phyloP scores from a whole-genome alignment of 2,329 filamentous ascomycete species.

The Penicillium sp. region DNA sequence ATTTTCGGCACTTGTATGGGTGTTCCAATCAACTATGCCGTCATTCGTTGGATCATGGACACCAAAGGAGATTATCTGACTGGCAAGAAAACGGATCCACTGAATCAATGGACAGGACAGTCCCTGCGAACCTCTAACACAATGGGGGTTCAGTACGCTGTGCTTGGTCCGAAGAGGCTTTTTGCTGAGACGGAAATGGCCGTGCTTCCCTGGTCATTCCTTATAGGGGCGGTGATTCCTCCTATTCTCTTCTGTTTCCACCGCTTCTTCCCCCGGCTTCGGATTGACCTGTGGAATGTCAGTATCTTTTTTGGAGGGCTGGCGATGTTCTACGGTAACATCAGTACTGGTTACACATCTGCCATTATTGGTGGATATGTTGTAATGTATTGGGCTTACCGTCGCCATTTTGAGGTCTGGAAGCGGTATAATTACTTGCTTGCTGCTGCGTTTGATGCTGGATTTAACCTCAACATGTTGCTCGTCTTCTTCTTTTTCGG shows the following conservation, averaged over 20 bases:
- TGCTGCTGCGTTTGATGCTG: conserved; percentile 62
- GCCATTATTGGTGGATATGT: conserved; percentile 61
- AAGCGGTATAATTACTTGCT: conserved; percentile 62
- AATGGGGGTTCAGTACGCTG: conserved; percentile 60
- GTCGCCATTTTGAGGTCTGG: conserved; percentile 58
- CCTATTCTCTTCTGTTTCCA: conserved; percentile 52
- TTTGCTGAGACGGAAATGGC: conserved; percentile 32
- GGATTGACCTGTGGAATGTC: conserved; percentile 60
- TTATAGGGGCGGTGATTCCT: conserved; percentile 33
- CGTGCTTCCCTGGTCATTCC: conserved; percentile 34
- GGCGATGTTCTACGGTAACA: conserved; percentile 60
- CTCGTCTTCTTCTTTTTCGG: conserved; percentile 62
- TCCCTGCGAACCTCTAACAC: conserved; percentile 53
- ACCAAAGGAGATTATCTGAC: conserved; percentile 58
- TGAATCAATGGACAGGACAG: conserved; percentile 64
- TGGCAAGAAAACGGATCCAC: conserved; percentile 53
- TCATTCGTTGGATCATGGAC: conserved; percentile 60
- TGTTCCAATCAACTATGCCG: conserved; percentile 61
- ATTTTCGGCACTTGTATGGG: conserved; percentile 60
- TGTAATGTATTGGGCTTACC: conserved; percentile 60
- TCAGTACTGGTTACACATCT: conserved; percentile 60
- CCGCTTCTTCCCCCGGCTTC: conserved; percentile 53
- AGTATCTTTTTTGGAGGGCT: conserved; percentile 62
- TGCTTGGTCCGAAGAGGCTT: conserved; percentile 47
- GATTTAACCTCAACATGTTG: conserved; percentile 62